Conservation (phyloP, 176 grass and related monocot genomes). For the sorghum (Sorghum bicolor) region Sorghum_bicolor_NCBIv3 NC_012870.2:61964501-61965000, state of each 20-base stretch:
- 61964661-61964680: slow-evolving; percentile 29
- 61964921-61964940: no score
- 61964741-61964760: slow-evolving; percentile 26
- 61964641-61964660: slow-evolving; percentile 46
- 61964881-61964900: background rate
- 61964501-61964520: slow-evolving; percentile 45
- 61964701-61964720: slow-evolving; percentile 2
- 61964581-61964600: slow-evolving; percentile 27
- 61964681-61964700: slow-evolving; percentile 25
- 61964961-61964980: no score
- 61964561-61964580: slow-evolving; percentile 45
- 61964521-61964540: slow-evolving; percentile 50
- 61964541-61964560: slow-evolving; percentile 41
- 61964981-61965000: no score
- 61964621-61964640: slow-evolving; percentile 41
- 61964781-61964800: slow-evolving; percentile 10
- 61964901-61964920: background rate
- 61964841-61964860: background rate
- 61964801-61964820: background rate
- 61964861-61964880: background rate
- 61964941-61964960: no score
- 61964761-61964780: slow-evolving; percentile 26
- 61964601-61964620: slow-evolving; percentile 29
- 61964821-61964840: slow-evolving; percentile 14
- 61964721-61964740: background rate